Percentiles rank a stretch among this genome's conserved stretches.
Evolutionary conservation across 495 filamentous ascomycete genomes (phyloP).

Genomic region (Penicillium cataractarum): DNA sequence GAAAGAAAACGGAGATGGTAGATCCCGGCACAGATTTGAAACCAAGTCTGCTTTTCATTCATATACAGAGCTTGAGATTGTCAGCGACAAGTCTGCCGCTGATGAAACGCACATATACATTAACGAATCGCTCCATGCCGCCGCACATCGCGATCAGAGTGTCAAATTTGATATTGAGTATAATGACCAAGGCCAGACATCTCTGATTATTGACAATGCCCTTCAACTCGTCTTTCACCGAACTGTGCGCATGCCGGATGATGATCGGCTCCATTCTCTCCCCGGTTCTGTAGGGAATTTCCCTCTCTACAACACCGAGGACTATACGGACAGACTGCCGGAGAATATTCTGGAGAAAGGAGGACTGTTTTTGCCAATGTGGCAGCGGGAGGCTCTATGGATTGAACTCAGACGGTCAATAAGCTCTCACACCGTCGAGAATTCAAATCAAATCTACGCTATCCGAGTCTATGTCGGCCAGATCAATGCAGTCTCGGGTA

Average conservation of each 20-base stretch:
- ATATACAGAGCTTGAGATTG: background rate
- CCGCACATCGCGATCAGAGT: background rate
- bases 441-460: background rate
- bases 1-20: background rate
- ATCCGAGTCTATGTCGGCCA: constrained; percentile 5
- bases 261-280: constrained; percentile 2
- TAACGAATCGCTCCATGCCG: background rate
- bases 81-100: background rate
- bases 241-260: constrained; percentile 1
- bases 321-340: background rate
- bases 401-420: background rate
- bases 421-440: background rate
- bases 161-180: background rate
- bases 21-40: background rate
- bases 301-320: background rate
- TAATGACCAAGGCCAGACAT: background rate
- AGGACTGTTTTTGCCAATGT: background rate
- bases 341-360: background rate
- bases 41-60: background rate
- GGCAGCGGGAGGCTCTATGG: constrained; percentile 1
- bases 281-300: background rate
- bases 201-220: background rate
- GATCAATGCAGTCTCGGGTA: background rate
- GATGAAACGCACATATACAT: constrained; percentile 1
- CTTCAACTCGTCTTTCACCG: constrained; percentile 1